phyloP scores from a whole-genome alignment of 129 eudicot species.

The Sambucus nigra region DNA sequence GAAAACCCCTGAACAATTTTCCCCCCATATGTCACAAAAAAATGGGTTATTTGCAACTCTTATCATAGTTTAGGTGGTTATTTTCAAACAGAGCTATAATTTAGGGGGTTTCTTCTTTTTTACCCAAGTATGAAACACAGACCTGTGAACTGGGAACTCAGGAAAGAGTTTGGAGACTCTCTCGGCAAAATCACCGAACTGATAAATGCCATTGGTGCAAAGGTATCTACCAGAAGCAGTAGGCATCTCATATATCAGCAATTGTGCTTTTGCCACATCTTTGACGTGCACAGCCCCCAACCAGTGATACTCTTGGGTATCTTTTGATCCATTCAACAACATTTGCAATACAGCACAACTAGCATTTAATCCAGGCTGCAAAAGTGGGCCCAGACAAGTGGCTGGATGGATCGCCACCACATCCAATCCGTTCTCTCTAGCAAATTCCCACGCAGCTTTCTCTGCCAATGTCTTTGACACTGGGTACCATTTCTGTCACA shows the following conservation, averaged over 20 bases:
- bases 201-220: constrained; percentile 71
- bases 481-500: constrained; percentile 71
- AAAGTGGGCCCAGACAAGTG: constrained; percentile 52
- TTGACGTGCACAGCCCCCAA: constrained; percentile 73
- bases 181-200: constrained; percentile 62
- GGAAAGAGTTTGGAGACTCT: constrained; percentile 53
- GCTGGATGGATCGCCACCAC: constrained; percentile 62
- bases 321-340: constrained; percentile 51
- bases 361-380: constrained; percentile 67
- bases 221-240: constrained; percentile 68
- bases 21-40: no score
- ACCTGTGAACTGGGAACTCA: constrained; percentile 69
- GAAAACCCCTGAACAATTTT: no score
- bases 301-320: constrained; percentile 66
- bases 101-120: no score
- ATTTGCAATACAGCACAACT: constrained; percentile 63
- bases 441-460: constrained; percentile 67
- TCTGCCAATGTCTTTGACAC: constrained; percentile 80
- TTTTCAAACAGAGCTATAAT: no score
- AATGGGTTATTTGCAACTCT: no score
- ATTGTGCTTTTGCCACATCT: constrained; percentile 76
- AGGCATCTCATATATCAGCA: constrained; percentile 46
- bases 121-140: background rate
- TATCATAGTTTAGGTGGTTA: no score
- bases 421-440: constrained; percentile 41